Evolutionary conservation across 768 basidiomycete species (phyloP).

Genomic region (Paxillus involutus): DNA sequence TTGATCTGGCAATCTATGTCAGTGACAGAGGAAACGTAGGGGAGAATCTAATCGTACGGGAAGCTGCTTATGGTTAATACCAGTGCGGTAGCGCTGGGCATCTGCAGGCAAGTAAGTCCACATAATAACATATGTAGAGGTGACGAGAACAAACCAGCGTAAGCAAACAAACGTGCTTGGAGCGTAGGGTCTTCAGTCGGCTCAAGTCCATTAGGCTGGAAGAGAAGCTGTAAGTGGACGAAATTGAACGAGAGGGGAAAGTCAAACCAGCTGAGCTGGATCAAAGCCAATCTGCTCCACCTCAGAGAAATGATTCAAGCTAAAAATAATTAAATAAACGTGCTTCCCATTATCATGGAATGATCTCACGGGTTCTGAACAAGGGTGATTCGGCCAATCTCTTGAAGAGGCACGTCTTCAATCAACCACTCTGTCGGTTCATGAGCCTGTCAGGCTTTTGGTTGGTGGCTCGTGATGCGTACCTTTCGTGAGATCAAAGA

Average conservation of each 20-base stretch:
- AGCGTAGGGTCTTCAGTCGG: slow-evolving; percentile 58
- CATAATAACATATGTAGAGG: not conserved
- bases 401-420: slow-evolving; percentile 32
- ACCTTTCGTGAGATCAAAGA: slow-evolving; percentile 51
- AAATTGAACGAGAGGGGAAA: not conserved
- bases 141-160: slow-evolving; percentile 38
- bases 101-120: slow-evolving; percentile 17
- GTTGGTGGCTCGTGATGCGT: not conserved
- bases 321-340: not conserved
- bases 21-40: not conserved
- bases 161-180: slow-evolving; percentile 57
- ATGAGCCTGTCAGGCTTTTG: not conserved
- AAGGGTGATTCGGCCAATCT: slow-evolving; percentile 39
- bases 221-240: not conserved
- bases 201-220: slow-evolving; percentile 37
- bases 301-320: slow-evolving; percentile 34
- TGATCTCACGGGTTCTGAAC: slow-evolving; percentile 36
- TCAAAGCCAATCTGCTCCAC: slow-evolving; percentile 47
- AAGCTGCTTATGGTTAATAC: slow-evolving; percentile 39
- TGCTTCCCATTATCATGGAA: not conserved
- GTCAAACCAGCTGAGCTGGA: slow-evolving; percentile 46
- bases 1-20: slow-evolving; percentile 26
- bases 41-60: slow-evolving; percentile 26
- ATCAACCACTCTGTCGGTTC: slow-evolving; percentile 33
- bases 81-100: slow-evolving; percentile 39